Base-by-base conservation (phyloP, 495 filamentous ascomycete species). In the Aspergillus sparsus region DNA sequence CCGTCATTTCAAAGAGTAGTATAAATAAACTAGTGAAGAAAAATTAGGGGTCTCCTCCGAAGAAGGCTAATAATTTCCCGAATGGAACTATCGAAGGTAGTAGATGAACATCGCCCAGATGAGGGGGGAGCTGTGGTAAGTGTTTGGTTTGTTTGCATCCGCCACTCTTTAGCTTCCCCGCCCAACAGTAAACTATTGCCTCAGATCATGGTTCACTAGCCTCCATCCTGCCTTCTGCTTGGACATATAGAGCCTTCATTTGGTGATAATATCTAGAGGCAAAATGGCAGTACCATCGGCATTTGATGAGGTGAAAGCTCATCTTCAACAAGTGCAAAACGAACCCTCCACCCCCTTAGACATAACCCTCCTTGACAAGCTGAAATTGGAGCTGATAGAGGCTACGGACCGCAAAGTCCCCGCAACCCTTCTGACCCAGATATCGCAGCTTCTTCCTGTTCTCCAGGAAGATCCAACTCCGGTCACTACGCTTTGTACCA, bases 391-490 rank as follows among this genome's bases (percentile, higher is more conserved):
- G 66, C 69, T 80, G n/a, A 69, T 72, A 35, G 68, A 74, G 60
- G 66, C 21, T 27, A 75, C 70, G 9, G 71, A 72, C 50, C 64
- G 68, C 35, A 57, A 60, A 12, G 71, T 80, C 57, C 68, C 75
- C 55, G 71, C 71, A 31, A 66, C 72, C 13, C 71, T 83, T 39
- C 63, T 82, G 62, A 72, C 75, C 27, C 70, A 77, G 62, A 76
- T 82, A 42, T 74, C 80, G 41, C 66, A 72, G 41, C 71, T 83
- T 13, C 64, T 82, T 15, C 76, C 77, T 13, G 65, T 75, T 16
- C 63, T 83, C 13, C 78, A 80, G 57, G 77, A 83, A 65, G 80
- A 83, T 61, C 81, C 80, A 27, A 76, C 76, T 12, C 81, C 80
- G 15, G 58, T 81, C 33, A 80, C 79, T 5, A 71, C 69, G 5